Base-by-base conservation (phyloP, 345 rosid species). In the Hypericum androsaemum region DNA sequence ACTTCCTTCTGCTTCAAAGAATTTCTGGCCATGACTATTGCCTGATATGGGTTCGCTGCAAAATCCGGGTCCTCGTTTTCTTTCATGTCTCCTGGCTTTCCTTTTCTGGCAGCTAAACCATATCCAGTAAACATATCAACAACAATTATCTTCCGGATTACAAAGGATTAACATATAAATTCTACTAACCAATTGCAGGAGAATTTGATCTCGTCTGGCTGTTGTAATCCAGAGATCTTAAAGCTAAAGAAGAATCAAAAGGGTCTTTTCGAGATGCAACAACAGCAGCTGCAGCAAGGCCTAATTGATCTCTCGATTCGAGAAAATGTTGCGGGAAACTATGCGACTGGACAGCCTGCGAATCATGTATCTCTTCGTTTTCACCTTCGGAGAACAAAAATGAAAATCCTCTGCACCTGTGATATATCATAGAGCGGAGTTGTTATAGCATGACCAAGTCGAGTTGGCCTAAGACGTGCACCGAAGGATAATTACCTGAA, bases 281-380 rank as follows among this genome's bases (percentile, higher is more conserved):
- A 47, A 85, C 62, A 41, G 95, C 88, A 47, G 98, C 87, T 3
- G 98, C 77, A 6, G 97, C 95, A 38, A 92, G 80, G 32, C 98
- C 97, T 15, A 77, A 10, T 65, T 77, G 67, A 10, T 77, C 79
- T 54, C 65, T 81, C 3, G 90, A 76, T 64, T 83, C 86, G 6
- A 70, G 38, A 41, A 88, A 88, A 63, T 85, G 97, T 7, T 81
- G 82, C 0, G 98, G 97, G 51, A 92, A 88, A 55, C 78, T 79
- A 69, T 83, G 94, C 7, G 95, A 86, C 1, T 85, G 82, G 4
- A 85, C 80, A 1, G 79, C 73, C 65, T 92, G 97, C 35, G 81
- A 74, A 46, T 67, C 75, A 58, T 85, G 83, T 36, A 88, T 58
- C 58, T 87, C 96, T 67, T 92, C 90, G 36, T 52, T 78, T 61